Base-by-base conservation (phyloP, 345 rosid genomes). In the Aquilaria malaccensis region DNA sequence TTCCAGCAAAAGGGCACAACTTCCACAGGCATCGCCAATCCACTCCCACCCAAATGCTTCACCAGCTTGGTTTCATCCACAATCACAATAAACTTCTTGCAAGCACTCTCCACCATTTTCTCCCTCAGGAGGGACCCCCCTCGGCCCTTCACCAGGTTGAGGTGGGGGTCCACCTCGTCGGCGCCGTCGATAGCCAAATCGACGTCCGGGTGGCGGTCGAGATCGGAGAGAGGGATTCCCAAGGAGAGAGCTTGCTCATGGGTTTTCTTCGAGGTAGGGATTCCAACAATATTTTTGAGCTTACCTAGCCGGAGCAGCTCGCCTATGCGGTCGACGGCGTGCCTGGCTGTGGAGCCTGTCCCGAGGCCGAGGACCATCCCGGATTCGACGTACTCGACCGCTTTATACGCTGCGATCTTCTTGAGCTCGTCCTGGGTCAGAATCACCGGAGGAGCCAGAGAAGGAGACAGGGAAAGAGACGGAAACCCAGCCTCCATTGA, bases 321-420 rank as follows among this genome's bases (percentile, higher is more conserved):
- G 7, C 86, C 99, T 67, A 90, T 88, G 2, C 95, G 86, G 63
- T 83, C 92, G n/a, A 94, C 89, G 65, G 97, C 97, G 80, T 90
- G 95, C 45, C 75, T 82, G 61, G 99, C 99, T 9, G 99, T 94
- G 71, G 99, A 94, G 58, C 99, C 97, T 6, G 99, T 94, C 10
- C 97, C 99, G 33, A 94, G 89, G 37, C 95, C 99, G 13, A 90
- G 73, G 57, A 94, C 96, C 99, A 94, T 94, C n/a, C 99, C 99
- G 54, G 99, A 94, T 65, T 83, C 70, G 29, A 94, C 97, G 66
- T 73, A 90, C 59, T 90, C 97, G 4, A 90, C 99, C 33, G 99
- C 99, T 62, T 88, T 88, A 81, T 83, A 84, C 37, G 97, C 69
- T 9, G 69, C 69, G 10, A 66, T 58, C 52, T 43, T 66, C 53